Conservation (phyloP, 805 yeast species). For the Saccharomycopsis sp. region DNA sequence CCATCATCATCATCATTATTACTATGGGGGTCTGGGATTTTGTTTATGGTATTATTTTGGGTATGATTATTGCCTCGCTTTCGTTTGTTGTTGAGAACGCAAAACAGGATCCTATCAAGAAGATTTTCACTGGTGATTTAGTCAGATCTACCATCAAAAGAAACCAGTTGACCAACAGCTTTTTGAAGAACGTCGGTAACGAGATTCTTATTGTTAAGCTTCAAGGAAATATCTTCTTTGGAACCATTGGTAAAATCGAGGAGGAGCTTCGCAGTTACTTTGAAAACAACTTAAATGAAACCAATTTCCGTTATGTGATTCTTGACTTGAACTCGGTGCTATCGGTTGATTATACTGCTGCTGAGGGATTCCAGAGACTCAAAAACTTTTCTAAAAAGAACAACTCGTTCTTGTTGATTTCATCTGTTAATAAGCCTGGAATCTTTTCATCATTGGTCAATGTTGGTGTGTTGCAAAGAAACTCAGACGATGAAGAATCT, state of each 20-base stretch:
- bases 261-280: constrained; percentile 58
- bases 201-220: constrained; percentile 85
- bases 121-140: constrained; percentile 77
- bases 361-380: constrained; percentile 88
- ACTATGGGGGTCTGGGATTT: constrained; percentile 96
- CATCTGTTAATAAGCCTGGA: constrained; percentile 64
- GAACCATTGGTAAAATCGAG: constrained; percentile 91
- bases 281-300: constrained; percentile 33
- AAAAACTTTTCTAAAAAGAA: constrained; percentile 68
- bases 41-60: constrained; percentile 86
- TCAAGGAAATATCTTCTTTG: constrained; percentile 87
- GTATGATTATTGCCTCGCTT: constrained; percentile 84
- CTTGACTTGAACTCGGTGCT: constrained; percentile 79
- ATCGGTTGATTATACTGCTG: constrained; percentile 86
- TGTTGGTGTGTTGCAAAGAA: constrained; percentile 48
- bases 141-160: constrained; percentile 90
- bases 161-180: constrained; percentile 83
- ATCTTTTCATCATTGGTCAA: constrained; percentile 70
- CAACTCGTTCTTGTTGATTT: constrained; percentile 63
- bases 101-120: constrained; percentile 71
- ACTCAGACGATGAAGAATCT: constrained; percentile 31
- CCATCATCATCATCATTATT: constrained; percentile 79
- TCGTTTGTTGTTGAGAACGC: constrained; percentile 95
- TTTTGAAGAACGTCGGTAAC: constrained; percentile 76
- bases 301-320: constrained; percentile 64